Conservation (phyloP, 345 rosid genomes). For the Boechera retrofracta region DNA sequence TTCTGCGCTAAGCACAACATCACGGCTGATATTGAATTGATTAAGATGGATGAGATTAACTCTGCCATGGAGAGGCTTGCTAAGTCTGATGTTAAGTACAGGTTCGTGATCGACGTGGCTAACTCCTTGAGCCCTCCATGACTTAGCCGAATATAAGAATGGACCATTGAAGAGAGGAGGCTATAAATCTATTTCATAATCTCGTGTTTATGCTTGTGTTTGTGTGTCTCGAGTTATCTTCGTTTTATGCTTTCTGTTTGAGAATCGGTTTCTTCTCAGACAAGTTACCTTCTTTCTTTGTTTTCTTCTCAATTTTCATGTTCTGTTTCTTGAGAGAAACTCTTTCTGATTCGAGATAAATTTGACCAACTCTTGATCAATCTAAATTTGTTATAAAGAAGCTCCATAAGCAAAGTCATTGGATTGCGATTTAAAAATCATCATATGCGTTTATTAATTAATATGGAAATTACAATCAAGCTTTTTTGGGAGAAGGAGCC, state of each 20-base stretch:
- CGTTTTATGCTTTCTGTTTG: background rate
- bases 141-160: slow-evolving; percentile 20
- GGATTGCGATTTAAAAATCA: background rate
- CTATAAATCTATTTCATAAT: background rate
- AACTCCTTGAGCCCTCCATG: slow-evolving; percentile 55
- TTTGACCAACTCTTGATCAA: background rate
- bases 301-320: background rate
- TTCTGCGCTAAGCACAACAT: slow-evolving; percentile 84
- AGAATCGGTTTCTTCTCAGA: background rate
- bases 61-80: slow-evolving; percentile 87
- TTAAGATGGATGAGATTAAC: slow-evolving; percentile 71
- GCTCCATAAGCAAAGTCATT: background rate
- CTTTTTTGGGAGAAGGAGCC: slow-evolving; percentile 32
- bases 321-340: background rate
- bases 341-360: background rate
- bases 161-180: background rate
- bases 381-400: background rate
- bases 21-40: slow-evolving; percentile 78
- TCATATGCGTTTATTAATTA: background rate
- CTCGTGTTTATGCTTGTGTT: background rate
- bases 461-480: slow-evolving; percentile 8
- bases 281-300: slow-evolving; percentile 10
- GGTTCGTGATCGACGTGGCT: slow-evolving; percentile 86
- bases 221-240: slow-evolving; percentile 12
- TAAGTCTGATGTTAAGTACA: slow-evolving; percentile 86